Conservation (phyloP, 2,329 filamentous ascomycete species). For the Rutstroemia sp. region DNA sequence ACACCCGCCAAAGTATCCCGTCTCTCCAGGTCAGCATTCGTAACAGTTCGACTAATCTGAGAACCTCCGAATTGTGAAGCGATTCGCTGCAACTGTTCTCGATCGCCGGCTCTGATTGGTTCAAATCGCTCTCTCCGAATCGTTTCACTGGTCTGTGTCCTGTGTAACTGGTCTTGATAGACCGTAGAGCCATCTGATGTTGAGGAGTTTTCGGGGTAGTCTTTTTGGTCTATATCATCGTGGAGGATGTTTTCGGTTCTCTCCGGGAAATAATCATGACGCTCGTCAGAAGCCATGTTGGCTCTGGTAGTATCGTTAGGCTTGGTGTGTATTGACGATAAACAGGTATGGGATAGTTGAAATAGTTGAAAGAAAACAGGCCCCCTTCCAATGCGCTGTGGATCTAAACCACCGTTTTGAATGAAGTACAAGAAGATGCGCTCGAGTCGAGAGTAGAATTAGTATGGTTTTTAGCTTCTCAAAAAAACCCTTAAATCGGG, state of each 20-base stretch:
- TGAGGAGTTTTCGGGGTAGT: background rate
- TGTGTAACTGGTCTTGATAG: conserved; percentile 4
- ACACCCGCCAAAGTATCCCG: conserved; percentile 31
- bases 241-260: background rate
- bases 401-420: too few relatives aligned
- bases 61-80: conserved; percentile 20
- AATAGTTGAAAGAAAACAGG: too few relatives aligned
- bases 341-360: too few relatives aligned
- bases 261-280: background rate
- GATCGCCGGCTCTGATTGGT: conserved; percentile 21
- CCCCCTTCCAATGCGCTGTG: too few relatives aligned
- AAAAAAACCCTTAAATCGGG: too few relatives aligned
- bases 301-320: background rate
- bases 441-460: too few relatives aligned
- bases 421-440: too few relatives aligned
- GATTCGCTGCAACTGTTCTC: conserved; percentile 22
- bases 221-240: too few relatives aligned
- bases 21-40: conserved; percentile 13
- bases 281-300: conserved; percentile 5
- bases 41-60: conserved; percentile 10
- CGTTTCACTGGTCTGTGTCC: conserved; percentile 14
- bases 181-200: conserved; percentile 11
- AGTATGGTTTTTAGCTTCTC: too few relatives aligned
- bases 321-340: too few relatives aligned
- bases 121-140: conserved; percentile 18